Percentiles rank a stretch among this genome's conserved stretches.
phyloP scores from a whole-genome alignment of 495 filamentous ascomycete genomes.

The Neurospora pannonica region DNA sequence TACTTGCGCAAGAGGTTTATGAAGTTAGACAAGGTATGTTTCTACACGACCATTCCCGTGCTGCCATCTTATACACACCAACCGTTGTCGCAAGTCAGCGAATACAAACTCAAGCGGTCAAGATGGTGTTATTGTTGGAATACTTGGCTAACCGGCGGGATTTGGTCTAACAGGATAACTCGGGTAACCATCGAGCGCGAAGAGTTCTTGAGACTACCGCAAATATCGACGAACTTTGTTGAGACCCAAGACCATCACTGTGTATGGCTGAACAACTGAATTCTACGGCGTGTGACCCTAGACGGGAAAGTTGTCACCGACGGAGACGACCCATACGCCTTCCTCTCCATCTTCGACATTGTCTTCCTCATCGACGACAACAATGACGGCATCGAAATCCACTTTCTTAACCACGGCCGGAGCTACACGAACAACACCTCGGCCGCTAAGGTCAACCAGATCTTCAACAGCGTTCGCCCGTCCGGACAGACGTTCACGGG shows the following conservation, averaged over 20 bases:
- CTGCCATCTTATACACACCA: neutral
- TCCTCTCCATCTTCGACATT: slow-evolving; percentile 82
- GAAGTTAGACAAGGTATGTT: slow-evolving; percentile 89
- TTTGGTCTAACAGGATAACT: slow-evolving; percentile 63
- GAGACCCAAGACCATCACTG: too few species aligned
- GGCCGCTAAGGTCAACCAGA: slow-evolving; percentile 43
- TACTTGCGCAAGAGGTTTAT: slow-evolving; percentile 86
- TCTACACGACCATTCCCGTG: neutral
- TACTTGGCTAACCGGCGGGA: neutral
- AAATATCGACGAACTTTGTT: slow-evolving; percentile 76
- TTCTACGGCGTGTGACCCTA: neutral
- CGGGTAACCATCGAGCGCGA: slow-evolving; percentile 99
- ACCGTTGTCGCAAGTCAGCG: neutral
- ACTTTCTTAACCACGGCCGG: slow-evolving; percentile 67
- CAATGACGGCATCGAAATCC: slow-evolving; percentile 83
- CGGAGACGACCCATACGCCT: slow-evolving; percentile 62
- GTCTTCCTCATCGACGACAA: slow-evolving; percentile 94
- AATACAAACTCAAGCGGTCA: neutral
- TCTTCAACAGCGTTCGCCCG: slow-evolving; percentile 61
- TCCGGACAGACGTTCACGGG: slow-evolving; percentile 67
- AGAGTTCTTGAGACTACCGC: slow-evolving; percentile 92
- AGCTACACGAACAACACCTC: slow-evolving; percentile 49
- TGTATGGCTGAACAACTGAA: neutral
- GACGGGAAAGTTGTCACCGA: slow-evolving; percentile 7
- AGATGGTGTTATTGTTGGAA: neutral